phyloP scores from a whole-genome alignment of 805 yeast species.

The Nakazawaea ernobii region DNA sequence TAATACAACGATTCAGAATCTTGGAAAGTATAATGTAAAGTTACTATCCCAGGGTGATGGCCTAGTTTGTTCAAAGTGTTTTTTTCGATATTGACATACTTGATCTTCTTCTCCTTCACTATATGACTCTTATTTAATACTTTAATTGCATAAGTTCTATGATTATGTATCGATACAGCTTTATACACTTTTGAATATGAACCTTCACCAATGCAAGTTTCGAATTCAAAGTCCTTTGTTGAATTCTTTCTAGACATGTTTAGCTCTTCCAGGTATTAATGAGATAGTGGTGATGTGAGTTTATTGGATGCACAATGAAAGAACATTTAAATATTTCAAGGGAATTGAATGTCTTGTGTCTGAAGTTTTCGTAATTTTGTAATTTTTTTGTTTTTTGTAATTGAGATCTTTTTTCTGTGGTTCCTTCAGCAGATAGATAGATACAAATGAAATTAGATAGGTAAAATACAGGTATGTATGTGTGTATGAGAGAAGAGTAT shows the following conservation, averaged over 20 bases:
- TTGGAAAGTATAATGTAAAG: constrained; percentile 89
- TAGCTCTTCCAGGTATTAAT: too few species aligned
- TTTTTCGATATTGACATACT: constrained; percentile 79
- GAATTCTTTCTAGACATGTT: constrained; percentile 33
- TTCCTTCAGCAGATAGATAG: too few species aligned
- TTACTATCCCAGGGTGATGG: constrained; percentile 91
- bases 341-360: not conserved
- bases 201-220: constrained; percentile 88
- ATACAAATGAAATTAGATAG: too few species aligned
- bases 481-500: too few species aligned
- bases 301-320: not conserved
- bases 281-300: not conserved
- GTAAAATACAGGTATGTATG: too few species aligned
- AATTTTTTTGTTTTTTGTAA: too few species aligned
- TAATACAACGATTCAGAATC: constrained; percentile 84
- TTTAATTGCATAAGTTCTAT: constrained; percentile 82
- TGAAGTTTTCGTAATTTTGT: too few species aligned
- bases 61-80: constrained; percentile 82
- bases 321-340: too few species aligned
- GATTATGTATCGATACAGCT: constrained; percentile 72
- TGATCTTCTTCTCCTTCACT: constrained; percentile 76
- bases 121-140: constrained; percentile 82
- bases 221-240: constrained; percentile 85
- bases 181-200: constrained; percentile 91
- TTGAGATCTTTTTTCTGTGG: too few species aligned